A percentile compares a stretch with the other conserved stretches of the same genome.
These are phyloP conservation scores for Puccinia coronata DNA, from an alignment of 1,284 basidiomycete species.

Conservation along the genomic window DNA sequence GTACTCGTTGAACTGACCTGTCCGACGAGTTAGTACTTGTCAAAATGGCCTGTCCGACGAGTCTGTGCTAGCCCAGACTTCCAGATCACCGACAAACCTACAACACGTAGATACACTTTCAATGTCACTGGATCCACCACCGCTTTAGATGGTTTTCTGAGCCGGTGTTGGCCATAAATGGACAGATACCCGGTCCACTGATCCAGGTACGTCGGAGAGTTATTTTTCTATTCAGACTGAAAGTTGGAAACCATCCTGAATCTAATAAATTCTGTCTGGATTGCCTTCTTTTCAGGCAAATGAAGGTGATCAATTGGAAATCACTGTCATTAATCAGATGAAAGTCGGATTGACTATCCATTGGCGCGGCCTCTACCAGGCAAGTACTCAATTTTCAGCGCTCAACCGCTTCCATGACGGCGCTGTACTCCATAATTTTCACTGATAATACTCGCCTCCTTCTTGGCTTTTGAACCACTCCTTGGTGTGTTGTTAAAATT, in stretches of 20 bases:
- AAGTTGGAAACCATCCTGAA: neutral
- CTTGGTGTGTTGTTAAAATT: neutral
- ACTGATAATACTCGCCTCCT: too few species aligned
- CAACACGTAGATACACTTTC: constrained; percentile 54
- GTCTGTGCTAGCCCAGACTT: constrained; percentile 53
- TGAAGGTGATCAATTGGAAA: constrained; percentile 60
- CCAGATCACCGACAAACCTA: constrained; percentile 52
- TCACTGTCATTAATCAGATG: constrained; percentile 62
- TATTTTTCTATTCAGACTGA: neutral
- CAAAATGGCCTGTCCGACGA: too few species aligned
- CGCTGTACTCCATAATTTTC: neutral
- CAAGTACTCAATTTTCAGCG: constrained; percentile 54
- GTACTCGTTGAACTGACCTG: too few species aligned
- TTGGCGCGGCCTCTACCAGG: constrained; percentile 62
- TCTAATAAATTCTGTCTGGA: too few species aligned
- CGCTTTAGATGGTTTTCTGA: constrained; percentile 60
- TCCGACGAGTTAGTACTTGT: too few species aligned
- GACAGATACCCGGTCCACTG: constrained; percentile 63
- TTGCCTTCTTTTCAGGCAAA: constrained; percentile 42
- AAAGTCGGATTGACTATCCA: constrained; percentile 61
- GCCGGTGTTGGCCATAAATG: constrained; percentile 63
- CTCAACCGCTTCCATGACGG: neutral
- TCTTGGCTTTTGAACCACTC: neutral
- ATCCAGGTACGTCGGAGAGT: constrained; percentile 61
- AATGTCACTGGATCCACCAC: constrained; percentile 51